These are phyloP conservation scores for Sinapis alba DNA, from an alignment of 441 rosid genomes.

Conservation along the genomic window DNA sequence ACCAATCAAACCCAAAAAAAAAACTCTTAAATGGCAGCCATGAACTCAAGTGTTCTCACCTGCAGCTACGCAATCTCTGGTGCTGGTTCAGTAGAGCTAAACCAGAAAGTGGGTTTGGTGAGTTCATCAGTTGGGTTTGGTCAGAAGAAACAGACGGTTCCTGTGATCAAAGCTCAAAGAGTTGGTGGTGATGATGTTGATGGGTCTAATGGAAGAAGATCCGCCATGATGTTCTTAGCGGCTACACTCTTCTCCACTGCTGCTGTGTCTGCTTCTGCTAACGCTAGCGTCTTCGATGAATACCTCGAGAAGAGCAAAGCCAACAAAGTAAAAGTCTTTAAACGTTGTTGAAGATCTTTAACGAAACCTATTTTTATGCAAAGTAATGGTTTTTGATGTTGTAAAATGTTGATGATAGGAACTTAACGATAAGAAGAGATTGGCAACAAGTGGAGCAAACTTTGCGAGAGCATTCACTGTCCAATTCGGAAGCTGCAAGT, in stretches of 20 bases:
- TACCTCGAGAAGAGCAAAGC: conserved; percentile 94
- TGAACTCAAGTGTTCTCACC: conserved; percentile 83
- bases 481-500: conserved; percentile 87
- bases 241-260: conserved; percentile 68
- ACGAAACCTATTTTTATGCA: neutral
- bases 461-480: conserved; percentile 96
- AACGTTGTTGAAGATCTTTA: neutral
- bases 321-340: conserved; percentile 67
- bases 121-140: conserved; percentile 44
- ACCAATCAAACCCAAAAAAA: conserved; percentile 26
- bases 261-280: conserved; percentile 67
- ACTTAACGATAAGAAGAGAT: conserved; percentile 91
- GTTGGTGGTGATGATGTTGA: conserved; percentile 40
- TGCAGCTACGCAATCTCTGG: conserved; percentile 81
- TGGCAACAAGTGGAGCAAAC: conserved; percentile 97
- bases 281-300: conserved; percentile 83
- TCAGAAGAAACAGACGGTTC: conserved; percentile 51
- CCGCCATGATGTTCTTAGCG: conserved; percentile 67
- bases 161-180: conserved; percentile 68
- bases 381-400: neutral
- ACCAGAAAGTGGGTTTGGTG: conserved; percentile 52
- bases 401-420: conserved; percentile 46
- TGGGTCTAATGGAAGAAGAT: conserved; percentile 66
- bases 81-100: conserved; percentile 59
- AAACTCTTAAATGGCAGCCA: conserved; percentile 59